A percentile compares a stretch with the other conserved stretches of the same genome.
Evolutionary conservation across 192 early-diverging fungal species (phyloP).

Genomic region (Globomyces pollinis-pini): DNA sequence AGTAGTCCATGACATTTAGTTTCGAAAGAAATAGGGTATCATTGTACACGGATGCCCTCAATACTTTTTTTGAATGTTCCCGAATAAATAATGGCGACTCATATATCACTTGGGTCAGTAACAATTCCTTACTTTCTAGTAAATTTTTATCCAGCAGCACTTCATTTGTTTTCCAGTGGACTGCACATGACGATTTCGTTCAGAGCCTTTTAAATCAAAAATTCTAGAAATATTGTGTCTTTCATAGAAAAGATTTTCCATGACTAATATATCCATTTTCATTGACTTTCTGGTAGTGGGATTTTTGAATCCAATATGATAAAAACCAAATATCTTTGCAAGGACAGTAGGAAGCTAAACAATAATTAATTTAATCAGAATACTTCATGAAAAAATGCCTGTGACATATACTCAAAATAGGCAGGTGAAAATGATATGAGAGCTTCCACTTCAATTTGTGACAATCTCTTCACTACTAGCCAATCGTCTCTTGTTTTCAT

Average conservation of each 20-base stretch:
- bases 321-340: conserved; percentile 89
- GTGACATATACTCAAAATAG: conserved; percentile 81
- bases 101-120: conserved; percentile 50
- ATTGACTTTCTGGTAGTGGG: conserved; percentile 69
- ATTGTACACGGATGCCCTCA: conserved; percentile 80
- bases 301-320: conserved; percentile 82
- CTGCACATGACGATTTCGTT: conserved; percentile 87
- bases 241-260: conserved; percentile 94
- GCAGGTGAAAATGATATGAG: conserved; percentile 83
- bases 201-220: conserved; percentile 92
- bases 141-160: conserved; percentile 93
- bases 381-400: conserved; percentile 67
- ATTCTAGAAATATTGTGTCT: conserved; percentile 53
- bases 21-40: conserved; percentile 92
- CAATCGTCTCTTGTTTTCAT: conserved; percentile 87
- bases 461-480: conserved; percentile 85
- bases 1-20: conserved; percentile 98
- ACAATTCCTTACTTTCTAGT: conserved; percentile 57
- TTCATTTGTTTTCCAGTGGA: conserved; percentile 75
- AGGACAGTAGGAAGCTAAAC: conserved; percentile 66
- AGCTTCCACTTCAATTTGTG: conserved; percentile 73
- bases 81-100: conserved; percentile 87
- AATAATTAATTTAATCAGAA: neutral
- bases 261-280: conserved; percentile 86
- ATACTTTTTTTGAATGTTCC: conserved; percentile 77